Evolutionary conservation across 23 red algal genomes (phyloP), one percentile per base, ranked within the genome.

Genomic region (Gracilaria gracilis): DNA sequence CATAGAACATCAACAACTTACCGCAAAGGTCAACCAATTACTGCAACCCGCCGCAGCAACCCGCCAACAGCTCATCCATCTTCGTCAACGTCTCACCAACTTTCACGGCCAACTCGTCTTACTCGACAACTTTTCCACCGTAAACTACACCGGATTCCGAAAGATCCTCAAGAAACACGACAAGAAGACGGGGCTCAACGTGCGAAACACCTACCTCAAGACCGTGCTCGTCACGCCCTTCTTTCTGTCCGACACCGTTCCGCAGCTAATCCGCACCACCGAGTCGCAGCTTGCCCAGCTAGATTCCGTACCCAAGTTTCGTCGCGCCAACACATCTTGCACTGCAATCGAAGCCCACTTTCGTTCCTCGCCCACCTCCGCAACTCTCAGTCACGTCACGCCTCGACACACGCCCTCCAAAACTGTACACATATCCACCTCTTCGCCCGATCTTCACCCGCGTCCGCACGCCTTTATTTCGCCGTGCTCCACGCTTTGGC

Each of bases 151-250:
- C 23, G 97, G 97, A n/a, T 99, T 99, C 55, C 81, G 94, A n/a
- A 99, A 99, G 81, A 95, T 95, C 48, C 91, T 99, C 38, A 99
- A 99, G 62, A 99, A 99, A 75, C 86, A 96, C 42, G 97, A 99
- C 91, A 99, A 99, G 88, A 99, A 99, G 85, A 96, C 88, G 23
- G 90, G 93, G 14, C 81, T 82, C 65, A 78, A 80, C 57, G 48
- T 99, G 38, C 97, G 86, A 38, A 83, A 82, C 49, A 94, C 86
- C 25, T 99, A 96, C 59, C 75, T 99, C 9, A 86, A 66, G 53
- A 89, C 86, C 47, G 94, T 96, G 17, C 78, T 91, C 4, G 74
- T 79, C 94, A 96, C 94, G 25, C 94, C 94, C 16, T 92, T 96
- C 80, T 91, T 96, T 38, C 88, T 83, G 20, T 85, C 77, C 11